Evolutionary conservation across 495 filamentous ascomycete species (phyloP), one percentile per base, ranked within the genome.

Genomic region (Daldinia vernicosa): DNA sequence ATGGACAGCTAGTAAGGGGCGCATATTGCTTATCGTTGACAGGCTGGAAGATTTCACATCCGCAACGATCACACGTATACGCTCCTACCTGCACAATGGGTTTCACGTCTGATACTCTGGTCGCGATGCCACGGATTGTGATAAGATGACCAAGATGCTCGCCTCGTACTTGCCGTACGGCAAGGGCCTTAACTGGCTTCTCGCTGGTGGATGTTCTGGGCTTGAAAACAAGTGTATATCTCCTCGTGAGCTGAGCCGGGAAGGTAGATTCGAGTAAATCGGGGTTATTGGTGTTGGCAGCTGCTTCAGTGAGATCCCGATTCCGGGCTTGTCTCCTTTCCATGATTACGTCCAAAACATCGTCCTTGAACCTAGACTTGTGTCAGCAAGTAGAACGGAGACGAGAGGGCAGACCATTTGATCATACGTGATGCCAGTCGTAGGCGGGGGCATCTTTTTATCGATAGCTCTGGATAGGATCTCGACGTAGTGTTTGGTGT

Each of bases 21-120:
- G 90, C 87, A 76, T 91, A 99, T 73, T 95, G 92, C 82, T 94
- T 97, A 54, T 92, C 91, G 32, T 90, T 92, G 76, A 99, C 87
- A 15, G 97, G 95, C 80, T 99, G 95, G 86, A 99, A 99, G 75
- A 98, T 93, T 79, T 99, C 96, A 75, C 89, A 93, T 50, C 95
- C 95, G 74, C 95, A 99, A 55, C 93, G 89, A 76, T 99, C 95
- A 81, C 95, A 99, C 28, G 94, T 94, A 78, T 98, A 99, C 37
- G 96, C 96, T 78, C 97, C 97, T 67, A 99, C 96, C 71, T 93
- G 90, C 22, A 97, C 92, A n/a, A 95, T 89, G 33, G 95, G 95
- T 83, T 99, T 99, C 66, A 99, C 95, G 76, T 99, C 95, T 1
- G 95, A 97, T 2, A 98, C 96, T 77, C 95, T 86, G 1, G 95